Evolutionary conservation across 495 filamentous ascomycete genomes (phyloP).

Genomic region (Talaromyces stipitatus): DNA sequence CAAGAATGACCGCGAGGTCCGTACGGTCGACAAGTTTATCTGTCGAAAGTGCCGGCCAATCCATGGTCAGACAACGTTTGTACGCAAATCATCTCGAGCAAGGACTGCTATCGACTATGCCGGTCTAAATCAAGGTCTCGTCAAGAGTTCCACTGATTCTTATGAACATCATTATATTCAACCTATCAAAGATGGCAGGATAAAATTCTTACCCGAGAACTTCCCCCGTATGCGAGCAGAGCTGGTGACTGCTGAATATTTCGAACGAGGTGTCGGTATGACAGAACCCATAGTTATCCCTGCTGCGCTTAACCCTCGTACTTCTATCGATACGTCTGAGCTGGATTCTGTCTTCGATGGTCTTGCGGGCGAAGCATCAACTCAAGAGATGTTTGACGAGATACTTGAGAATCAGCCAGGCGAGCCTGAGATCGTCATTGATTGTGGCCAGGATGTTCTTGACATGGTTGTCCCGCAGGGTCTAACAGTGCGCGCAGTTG

Average conservation of each 20-base stretch:
- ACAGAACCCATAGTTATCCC: conserved; percentile 66
- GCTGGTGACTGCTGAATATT: conserved; percentile 56
- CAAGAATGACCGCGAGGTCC: conserved; percentile 59
- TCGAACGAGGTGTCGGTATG: conserved; percentile 61
- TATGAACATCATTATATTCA: conserved; percentile 67
- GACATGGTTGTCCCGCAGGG: conserved; percentile 69
- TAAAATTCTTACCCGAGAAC: conserved; percentile 52
- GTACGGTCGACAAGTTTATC: conserved; percentile 66
- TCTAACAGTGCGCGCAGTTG: conserved; percentile 58
- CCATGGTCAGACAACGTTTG: conserved; percentile 59
- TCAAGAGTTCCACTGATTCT: conserved; percentile 62
- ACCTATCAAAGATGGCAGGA: conserved; percentile 60
- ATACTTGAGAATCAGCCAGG: conserved; percentile 30
- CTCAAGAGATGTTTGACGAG: conserved; percentile 42
- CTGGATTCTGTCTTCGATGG: conserved; percentile 18
- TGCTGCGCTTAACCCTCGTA: conserved; percentile 54
- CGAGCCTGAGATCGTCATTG: conserved; percentile 40
- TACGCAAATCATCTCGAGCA: conserved; percentile 55
- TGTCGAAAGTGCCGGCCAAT: conserved; percentile 52
- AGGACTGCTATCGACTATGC: conserved; percentile 71
- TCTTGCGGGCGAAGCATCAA: conserved; percentile 27
- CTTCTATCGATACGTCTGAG: conserved; percentile 19
- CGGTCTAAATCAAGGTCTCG: conserved; percentile 63
- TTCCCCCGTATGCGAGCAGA: conserved; percentile 65
- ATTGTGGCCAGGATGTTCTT: conserved; percentile 58